Evolutionary conservation across 345 rosid species (phyloP), one percentile per base, ranked within the genome.

Genomic region (Gynandropsis gynandra): DNA sequence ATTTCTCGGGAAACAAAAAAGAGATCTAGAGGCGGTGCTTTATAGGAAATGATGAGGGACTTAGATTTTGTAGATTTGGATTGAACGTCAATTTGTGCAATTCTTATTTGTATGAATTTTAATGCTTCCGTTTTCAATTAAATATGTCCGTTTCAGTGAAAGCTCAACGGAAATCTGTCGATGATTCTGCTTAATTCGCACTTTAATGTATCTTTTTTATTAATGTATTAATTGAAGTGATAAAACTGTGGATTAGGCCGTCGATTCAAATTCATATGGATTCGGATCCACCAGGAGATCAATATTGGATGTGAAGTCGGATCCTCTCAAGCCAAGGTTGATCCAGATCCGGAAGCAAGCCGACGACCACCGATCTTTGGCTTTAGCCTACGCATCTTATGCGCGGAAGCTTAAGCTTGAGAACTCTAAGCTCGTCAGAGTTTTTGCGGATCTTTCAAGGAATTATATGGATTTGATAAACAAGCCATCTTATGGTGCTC

Each of bases 291-390:
- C 63, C 7, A 66, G 96, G 56, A 80, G 98, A 65, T 80, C 87
- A 56, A 75, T 85, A 1, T 67, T 87, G 63, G 95, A 93, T 40
- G 63, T 81, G 48, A 92, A 92, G 67, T 73, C 85, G 47, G 93
- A 85, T 80, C 97, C 98, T 1, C 67, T 85, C 21, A 87, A 81
- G 83, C 93, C 98, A 15, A 75, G 95, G 27, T 9, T 87, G 57
- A 83, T 82, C 42, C 98, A 82, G 88, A 81, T 92, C 77, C 80
- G 81, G 54, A 92, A 92, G 66, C 98, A 87, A 73, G 98, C 97
- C 7, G 95, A 85, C n/a, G 97, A 92, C 42, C 98, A 92, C 65
- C 76, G 95, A 13, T 62, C 93, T 16, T 59, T 92, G 37, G 87
- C 68, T 0, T 64, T 87, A 27, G 93, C 97, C 0, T 87, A 87